Evolutionary conservation across 768 basidiomycete genomes (phyloP).

Genomic region (Suillus lakei): DNA sequence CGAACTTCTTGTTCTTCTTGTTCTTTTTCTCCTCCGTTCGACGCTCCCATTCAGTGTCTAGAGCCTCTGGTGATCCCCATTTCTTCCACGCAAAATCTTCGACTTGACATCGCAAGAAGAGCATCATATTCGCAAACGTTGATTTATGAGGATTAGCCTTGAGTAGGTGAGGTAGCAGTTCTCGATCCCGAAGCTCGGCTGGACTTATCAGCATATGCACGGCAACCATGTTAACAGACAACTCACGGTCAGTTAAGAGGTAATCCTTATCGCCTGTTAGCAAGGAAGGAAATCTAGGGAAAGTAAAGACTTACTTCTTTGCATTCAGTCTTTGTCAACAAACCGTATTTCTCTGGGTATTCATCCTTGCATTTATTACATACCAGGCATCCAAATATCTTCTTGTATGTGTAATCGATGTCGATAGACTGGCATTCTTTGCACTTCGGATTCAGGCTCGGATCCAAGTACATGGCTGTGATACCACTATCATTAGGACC

Average conservation of each 20-base stretch:
- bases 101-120: slow-evolving; percentile 91
- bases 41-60: slow-evolving; percentile 87
- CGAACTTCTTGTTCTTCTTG: slow-evolving; percentile 94
- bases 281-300: not conserved
- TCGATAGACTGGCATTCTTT: slow-evolving; percentile 85
- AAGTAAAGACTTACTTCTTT: slow-evolving; percentile 67
- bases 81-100: slow-evolving; percentile 98
- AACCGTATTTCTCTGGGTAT: slow-evolving; percentile 89
- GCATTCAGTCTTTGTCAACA: slow-evolving; percentile 98
- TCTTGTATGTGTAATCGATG: slow-evolving; percentile 82
- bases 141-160: slow-evolving; percentile 95
- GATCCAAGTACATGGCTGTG: slow-evolving; percentile 80
- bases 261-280: slow-evolving; percentile 68
- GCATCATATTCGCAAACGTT: slow-evolving; percentile 99
- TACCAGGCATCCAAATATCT: slow-evolving; percentile 83
- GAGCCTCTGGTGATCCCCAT: slow-evolving; percentile 92
- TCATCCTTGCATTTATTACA: slow-evolving; percentile 92
- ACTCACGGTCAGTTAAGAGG: slow-evolving; percentile 88
- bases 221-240: slow-evolving; percentile 15
- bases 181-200: slow-evolving; percentile 94
- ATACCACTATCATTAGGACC: slow-evolving; percentile 6
- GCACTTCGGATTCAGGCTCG: slow-evolving; percentile 80
- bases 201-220: slow-evolving; percentile 9
- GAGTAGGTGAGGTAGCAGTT: slow-evolving; percentile 89
- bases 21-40: slow-evolving; percentile 83